Conservation (phyloP, 169 alveolate species). For the Cryptosporidium baileyi region DNA sequence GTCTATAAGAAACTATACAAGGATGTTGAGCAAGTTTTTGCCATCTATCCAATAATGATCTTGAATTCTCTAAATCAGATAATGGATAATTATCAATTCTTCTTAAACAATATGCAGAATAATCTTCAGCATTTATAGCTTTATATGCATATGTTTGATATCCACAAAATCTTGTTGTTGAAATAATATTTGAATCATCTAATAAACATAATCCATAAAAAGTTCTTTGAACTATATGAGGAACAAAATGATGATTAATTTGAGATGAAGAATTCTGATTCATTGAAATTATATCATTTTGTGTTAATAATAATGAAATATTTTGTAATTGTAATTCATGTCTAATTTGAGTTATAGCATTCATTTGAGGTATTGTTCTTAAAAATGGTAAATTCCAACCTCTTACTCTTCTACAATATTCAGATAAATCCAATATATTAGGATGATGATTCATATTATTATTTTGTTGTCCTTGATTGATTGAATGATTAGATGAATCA, state of each 20-base stretch:
- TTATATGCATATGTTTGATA: conserved; percentile 66
- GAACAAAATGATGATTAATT: conserved; percentile 23
- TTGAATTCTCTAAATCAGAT: conserved; percentile 24
- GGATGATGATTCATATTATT: not conserved
- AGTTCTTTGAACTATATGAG: conserved; percentile 44
- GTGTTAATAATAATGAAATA: conserved; percentile 40
- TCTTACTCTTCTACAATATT: conserved; percentile 63
- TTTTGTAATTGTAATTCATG: conserved; percentile 61
- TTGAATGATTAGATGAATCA: not conserved
- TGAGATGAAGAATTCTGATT: not conserved
- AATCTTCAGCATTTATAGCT: conserved; percentile 58
- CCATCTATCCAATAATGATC: conserved; percentile 48
- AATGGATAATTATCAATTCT: conserved; percentile 36
- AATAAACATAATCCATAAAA: conserved; percentile 47
- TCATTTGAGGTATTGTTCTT: conserved; percentile 64
- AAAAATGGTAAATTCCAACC: conserved; percentile 66
- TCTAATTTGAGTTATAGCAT: conserved; percentile 58
- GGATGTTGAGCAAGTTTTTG: conserved; percentile 65
- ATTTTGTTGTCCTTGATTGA: not conserved
- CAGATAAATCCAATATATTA: conserved; percentile 19
- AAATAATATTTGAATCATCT: conserved; percentile 34
- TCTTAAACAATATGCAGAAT: conserved; percentile 55
- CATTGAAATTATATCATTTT: conserved; percentile 27
- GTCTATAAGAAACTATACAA: conserved; percentile 57
- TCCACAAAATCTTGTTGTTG: conserved; percentile 65